phyloP scores from a whole-genome alignment of 1,139 yeast species.

The Geotrichum armillariae region DNA sequence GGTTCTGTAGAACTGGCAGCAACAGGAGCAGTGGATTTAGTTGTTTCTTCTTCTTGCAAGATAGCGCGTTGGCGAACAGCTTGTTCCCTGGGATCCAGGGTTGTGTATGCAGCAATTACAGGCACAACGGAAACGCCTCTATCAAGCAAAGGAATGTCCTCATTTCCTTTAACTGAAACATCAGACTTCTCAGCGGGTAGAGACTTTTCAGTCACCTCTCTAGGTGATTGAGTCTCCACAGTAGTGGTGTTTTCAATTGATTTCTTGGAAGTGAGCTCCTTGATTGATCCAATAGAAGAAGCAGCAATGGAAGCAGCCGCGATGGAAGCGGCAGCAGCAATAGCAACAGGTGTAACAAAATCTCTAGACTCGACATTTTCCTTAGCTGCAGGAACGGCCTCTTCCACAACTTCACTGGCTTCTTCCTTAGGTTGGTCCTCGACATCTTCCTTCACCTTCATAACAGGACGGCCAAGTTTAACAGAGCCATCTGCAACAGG shows the following conservation, averaged over 20 bases:
- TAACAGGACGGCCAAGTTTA: no score
- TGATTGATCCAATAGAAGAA: background rate
- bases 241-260: no score
- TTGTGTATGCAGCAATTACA: conserved; percentile 4
- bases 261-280: no score
- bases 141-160: background rate
- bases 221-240: no score
- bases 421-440: no score
- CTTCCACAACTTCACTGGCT: no score
- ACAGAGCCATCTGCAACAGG: conserved; percentile 6
- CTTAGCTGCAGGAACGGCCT: background rate
- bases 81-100: background rate
- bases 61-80: conserved; percentile 2
- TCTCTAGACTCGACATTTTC: background rate
- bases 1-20: background rate
- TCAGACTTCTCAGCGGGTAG: background rate
- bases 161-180: background rate
- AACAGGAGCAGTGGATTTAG: background rate
- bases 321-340: background rate
- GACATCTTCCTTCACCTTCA: no score
- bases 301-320: background rate
- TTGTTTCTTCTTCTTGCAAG: background rate
- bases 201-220: no score
- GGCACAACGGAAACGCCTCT: background rate
- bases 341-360: background rate